Base-by-base conservation (phyloP, 192 early-diverging fungal genomes). In the Podila epigama region DNA sequence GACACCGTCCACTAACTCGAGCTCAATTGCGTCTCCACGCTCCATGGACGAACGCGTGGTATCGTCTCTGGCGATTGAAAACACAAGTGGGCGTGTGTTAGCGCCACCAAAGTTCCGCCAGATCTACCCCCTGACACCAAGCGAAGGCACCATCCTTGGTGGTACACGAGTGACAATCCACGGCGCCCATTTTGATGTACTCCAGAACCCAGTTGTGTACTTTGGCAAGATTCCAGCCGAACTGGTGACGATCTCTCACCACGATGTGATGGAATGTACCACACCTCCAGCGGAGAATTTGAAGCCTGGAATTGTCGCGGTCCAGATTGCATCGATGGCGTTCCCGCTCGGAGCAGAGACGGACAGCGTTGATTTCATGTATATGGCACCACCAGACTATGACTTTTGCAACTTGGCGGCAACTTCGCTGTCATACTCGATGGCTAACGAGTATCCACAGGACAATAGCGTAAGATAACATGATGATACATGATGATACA, bases 251-350 rank as follows among this genome's bases (percentile, higher is more conserved):
- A 68, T 77, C 5, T 77, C 73, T 5, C 73, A 77, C 35, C 73
- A 77, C 37, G 73, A 77, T 37, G 73, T 77, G 22, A 77, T 77
- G 73, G 73, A 77, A 18, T 77, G 73, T 44, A 77, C 73, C 18
- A 77, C 73, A 7, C 73, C 73, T 3, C 60, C 73, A 11, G 65
- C 73, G 1, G 73, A 77, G 41, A 77, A 77, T 28, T 33, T 77
- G 8, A 77, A 77, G 61, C 73, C 73, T 5, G 73, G 73, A 5
- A 77, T 77, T 41, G 73, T 77, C 39, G 18, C 59, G 1, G 73
- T 77, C 6, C 66, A 58, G 29, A 77, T 77, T n/a, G 66, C 61
- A 0, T 77, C 73, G 5, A 31, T 57, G 39, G 42, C 73, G 4
- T 77, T 63, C 32, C 73, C 73, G 3, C 25, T 77, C 31, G 44